A percentile compares a stretch with the other conserved stretches of the same genome.
These are phyloP conservation scores for Candida pini DNA, from an alignment of 805 yeast species.

Conservation along the genomic window DNA sequence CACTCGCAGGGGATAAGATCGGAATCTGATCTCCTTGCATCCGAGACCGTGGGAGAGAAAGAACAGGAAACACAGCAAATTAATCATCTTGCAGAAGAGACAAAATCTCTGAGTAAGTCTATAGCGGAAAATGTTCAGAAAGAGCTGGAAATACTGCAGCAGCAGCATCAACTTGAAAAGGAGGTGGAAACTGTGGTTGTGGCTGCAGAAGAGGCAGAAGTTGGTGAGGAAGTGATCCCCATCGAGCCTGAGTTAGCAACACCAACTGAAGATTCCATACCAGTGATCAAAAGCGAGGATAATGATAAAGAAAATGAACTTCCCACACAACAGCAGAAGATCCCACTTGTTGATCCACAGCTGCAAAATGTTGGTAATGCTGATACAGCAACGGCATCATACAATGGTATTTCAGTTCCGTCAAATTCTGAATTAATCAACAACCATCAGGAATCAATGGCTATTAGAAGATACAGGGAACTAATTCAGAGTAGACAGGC, in stretches of 20 bases:
- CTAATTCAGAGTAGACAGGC: constrained; percentile 17
- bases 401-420: constrained; percentile 30
- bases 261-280: not conserved
- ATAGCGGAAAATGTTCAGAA: constrained; percentile 4
- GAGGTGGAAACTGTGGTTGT: constrained; percentile 2
- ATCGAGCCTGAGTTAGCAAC: not conserved
- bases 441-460: constrained; percentile 16
- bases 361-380: constrained; percentile 2
- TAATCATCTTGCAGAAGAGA: not conserved
- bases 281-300: not conserved
- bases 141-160: constrained; percentile 2
- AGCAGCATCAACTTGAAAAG: constrained; percentile 3
- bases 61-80: not conserved
- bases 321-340: not conserved
- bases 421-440: constrained; percentile 29
- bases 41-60: not conserved
- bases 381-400: constrained; percentile 15
- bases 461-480: constrained; percentile 23
- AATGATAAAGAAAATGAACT: constrained; percentile 1
- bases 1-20: too few relatives aligned
- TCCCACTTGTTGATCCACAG: constrained; percentile 7
- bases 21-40: too few relatives aligned
- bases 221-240: not conserved
- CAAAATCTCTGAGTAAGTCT: too few relatives aligned
- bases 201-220: not conserved